Conservation (phyloP, 176 grass and related monocot genomes). For the Juncus inflexus region DNA sequence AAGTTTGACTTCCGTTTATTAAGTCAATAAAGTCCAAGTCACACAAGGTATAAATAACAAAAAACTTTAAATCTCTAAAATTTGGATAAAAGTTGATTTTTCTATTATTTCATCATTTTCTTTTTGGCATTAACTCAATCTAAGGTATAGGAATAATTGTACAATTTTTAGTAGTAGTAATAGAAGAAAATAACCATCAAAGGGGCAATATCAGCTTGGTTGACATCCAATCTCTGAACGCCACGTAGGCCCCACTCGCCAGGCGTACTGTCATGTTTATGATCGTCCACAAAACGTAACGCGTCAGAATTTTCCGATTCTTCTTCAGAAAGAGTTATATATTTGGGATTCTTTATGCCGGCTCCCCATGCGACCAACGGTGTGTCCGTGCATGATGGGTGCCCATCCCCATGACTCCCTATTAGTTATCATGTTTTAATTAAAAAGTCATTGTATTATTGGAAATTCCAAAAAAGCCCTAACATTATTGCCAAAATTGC, state of each 20-base stretch:
- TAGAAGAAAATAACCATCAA: slow-evolving; percentile 73
- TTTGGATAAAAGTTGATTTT: too few relatives aligned
- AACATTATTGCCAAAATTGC: too few relatives aligned
- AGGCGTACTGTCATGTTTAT: slow-evolving; percentile 80
- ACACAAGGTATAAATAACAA: too few relatives aligned
- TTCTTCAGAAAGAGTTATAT: slow-evolving; percentile 44
- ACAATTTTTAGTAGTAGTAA: slow-evolving; percentile 22
- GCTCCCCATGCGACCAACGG: slow-evolving; percentile 94
- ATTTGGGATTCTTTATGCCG: slow-evolving; percentile 70
- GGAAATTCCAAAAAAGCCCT: too few relatives aligned
- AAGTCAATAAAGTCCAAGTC: too few relatives aligned
- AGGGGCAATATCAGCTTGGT: slow-evolving; percentile 92
- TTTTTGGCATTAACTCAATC: too few relatives aligned
- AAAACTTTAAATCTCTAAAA: too few relatives aligned
- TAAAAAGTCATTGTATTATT: too few relatives aligned
- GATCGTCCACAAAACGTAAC: slow-evolving; percentile 92
- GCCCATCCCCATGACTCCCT: slow-evolving; percentile 98
- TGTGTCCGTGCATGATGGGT: slow-evolving; percentile 89
- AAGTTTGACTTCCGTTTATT: too few relatives aligned
- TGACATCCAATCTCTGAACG: slow-evolving; percentile 93
- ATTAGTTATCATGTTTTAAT: slow-evolving; percentile 5
- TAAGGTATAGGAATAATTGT: slow-evolving; percentile 8
- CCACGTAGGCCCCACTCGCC: slow-evolving; percentile 72
- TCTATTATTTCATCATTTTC: too few relatives aligned
- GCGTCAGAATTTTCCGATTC: slow-evolving; percentile 51